These are phyloP conservation scores for Arachis monticola DNA, from an alignment of 331 rosid species.

Conservation along the genomic window DNA sequence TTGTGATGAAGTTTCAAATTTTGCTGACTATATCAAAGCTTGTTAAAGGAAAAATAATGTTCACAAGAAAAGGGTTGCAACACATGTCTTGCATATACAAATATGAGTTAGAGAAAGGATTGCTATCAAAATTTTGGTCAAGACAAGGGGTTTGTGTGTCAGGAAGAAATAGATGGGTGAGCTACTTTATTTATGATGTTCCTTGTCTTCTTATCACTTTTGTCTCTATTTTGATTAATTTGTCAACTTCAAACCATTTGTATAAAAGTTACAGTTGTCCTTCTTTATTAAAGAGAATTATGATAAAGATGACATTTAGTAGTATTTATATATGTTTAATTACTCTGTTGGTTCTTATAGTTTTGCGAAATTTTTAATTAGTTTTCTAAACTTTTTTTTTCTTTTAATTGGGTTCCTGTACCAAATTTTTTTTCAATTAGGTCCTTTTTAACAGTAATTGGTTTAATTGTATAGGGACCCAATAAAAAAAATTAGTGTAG, in stretches of 20 bases:
- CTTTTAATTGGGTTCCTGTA: no score
- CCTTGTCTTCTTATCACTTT: constrained; percentile 37
- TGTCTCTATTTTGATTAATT: constrained; percentile 31
- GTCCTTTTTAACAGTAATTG: no score
- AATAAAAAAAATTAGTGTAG: no score
- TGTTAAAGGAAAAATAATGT: background rate
- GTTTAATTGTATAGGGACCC: no score
- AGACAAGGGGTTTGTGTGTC: constrained; percentile 44
- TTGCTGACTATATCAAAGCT: constrained; percentile 27
- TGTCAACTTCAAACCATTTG: constrained; percentile 38
- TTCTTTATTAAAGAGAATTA: constrained; percentile 20
- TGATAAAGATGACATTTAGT: background rate
- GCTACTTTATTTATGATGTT: constrained; percentile 37
- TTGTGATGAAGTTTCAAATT: background rate
- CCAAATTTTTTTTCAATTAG: no score
- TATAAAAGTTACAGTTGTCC: constrained; percentile 35
- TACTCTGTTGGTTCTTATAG: no score
- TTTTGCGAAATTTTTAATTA: no score
- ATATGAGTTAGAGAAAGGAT: constrained; percentile 28
- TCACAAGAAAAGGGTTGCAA: constrained; percentile 15
- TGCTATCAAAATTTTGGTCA: constrained; percentile 41
- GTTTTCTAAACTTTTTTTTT: no score
- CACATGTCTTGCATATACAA: constrained; percentile 15
- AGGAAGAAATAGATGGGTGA: constrained; percentile 41
- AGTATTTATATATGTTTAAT: background rate